Evolutionary conservation across 2,329 filamentous ascomycete genomes (phyloP), one percentile per base, ranked within the genome.

Genomic region (Bertia moriformis): DNA sequence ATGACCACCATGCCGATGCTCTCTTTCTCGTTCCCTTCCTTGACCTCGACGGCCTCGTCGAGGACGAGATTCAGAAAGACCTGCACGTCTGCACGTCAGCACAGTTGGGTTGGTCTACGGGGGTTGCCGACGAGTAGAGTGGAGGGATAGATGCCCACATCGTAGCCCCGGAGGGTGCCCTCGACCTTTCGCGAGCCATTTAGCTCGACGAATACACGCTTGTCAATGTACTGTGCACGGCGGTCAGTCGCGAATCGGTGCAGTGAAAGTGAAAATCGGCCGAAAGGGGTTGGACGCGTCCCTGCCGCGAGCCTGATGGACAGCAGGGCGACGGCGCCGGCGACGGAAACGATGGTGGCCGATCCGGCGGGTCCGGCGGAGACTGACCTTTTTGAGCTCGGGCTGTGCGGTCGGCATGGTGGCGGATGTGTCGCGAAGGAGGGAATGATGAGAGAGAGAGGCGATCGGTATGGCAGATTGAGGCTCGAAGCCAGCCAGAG

Each of bases 121-220:
- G n/a, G n/a, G n/a, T 12, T 13, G 13, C 20, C 13, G 37, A 3
- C 14, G 15, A n/a, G 15, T 12, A 5, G 12, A 17, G 3, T 17
- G n/a, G n/a, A 19, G 3, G 18, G 15, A 13, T 2, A 19, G 33
- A 32, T 37, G 53, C 81, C 48, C 65, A 95, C 91, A 76, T 98
- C 91, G 62, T 96, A 98, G 43, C 91, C 91, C 47, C 91, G 80
- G 42, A 98, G 73, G 39, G 94, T 74, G 41, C 93, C 91, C 59
- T 94, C 86, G 45, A 98, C 89, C 64, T 94, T 96, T 59, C 91
- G 83, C 61, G 88, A 94, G 55, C 91, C 91, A 63, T 98, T 98
- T 40, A 98, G 69, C 63, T 98, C 89, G 49, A 96, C 87, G 61
- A 95, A 94, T 56, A 98, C 75, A 64, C 89, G 77, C 77, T 98